Conservation (phyloP, 352 stramenopile species). For the Phytophthora nicotianae region DNA sequence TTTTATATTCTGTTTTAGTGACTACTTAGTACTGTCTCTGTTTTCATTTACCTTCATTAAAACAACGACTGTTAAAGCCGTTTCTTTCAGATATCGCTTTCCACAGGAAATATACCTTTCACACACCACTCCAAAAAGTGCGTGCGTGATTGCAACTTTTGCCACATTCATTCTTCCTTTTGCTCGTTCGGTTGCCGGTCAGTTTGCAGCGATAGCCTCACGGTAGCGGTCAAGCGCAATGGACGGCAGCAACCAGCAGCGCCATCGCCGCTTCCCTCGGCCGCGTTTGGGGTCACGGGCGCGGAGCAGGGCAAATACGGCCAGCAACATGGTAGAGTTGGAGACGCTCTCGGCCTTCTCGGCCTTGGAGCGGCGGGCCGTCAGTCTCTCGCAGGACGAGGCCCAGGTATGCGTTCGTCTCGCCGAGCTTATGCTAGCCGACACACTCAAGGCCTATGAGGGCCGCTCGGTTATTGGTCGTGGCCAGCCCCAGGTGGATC, state of each 20-base stretch:
- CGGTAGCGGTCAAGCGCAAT: slow-evolving; percentile 5
- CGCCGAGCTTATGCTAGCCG: slow-evolving; percentile 42
- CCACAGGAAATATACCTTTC: neutral
- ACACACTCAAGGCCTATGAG: slow-evolving; percentile 49
- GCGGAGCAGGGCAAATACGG: slow-evolving; percentile 5
- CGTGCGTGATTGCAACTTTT: slow-evolving; percentile 3
- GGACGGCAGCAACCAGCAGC: slow-evolving; percentile 11
- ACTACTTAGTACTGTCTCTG: neutral
- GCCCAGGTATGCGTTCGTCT: slow-evolving; percentile 46
- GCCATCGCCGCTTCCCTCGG: slow-evolving; percentile 26
- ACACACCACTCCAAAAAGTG: neutral
- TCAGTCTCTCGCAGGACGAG: slow-evolving; percentile 65
- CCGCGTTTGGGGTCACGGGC: slow-evolving; percentile 16
- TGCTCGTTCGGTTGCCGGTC: slow-evolving; percentile 3
- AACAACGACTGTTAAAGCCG: neutral
- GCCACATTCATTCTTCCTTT: slow-evolving; percentile 13
- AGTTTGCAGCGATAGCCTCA: neutral
- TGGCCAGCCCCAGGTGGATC: slow-evolving; percentile 36
- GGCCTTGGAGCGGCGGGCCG: slow-evolving; percentile 36
- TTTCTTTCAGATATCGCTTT: neutral
- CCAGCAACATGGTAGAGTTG: slow-evolving; percentile 34
- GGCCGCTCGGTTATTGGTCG: neutral
- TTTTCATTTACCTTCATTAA: neutral
- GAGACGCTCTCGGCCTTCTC: slow-evolving; percentile 39
- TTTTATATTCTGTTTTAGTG: neutral